Percentiles rank a stretch among this genome's conserved stretches.
Evolutionary conservation across 768 basidiomycete genomes (phyloP).

Genomic region (Boletus insuetus): DNA sequence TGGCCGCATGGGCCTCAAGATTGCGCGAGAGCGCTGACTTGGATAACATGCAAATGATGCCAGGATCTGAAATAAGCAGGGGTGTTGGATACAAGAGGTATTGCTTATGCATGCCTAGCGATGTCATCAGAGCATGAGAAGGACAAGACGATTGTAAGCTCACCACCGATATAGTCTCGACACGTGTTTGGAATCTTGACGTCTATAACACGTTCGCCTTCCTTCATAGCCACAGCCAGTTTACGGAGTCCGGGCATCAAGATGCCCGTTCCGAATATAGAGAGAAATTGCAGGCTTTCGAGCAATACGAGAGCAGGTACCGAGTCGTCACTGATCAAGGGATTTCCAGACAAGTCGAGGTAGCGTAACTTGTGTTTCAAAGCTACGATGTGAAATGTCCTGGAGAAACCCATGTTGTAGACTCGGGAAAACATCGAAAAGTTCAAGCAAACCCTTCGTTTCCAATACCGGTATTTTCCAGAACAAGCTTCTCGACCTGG

Average conservation of each 20-base stretch:
- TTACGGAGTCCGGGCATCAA: slow-evolving; percentile 57
- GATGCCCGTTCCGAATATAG: slow-evolving; percentile 52
- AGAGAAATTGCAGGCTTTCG: slow-evolving; percentile 46
- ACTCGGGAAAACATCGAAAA: neutral
- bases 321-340: slow-evolving; percentile 52
- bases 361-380: slow-evolving; percentile 52
- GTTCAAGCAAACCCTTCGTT: slow-evolving; percentile 54
- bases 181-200: slow-evolving; percentile 50
- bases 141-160: slow-evolving; percentile 13
- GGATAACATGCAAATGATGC: slow-evolving; percentile 42
- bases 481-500: slow-evolving; percentile 42
- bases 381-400: slow-evolving; percentile 55
- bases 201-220: slow-evolving; percentile 37
- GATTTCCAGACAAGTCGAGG: slow-evolving; percentile 53
- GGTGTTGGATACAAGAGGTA: slow-evolving; percentile 48
- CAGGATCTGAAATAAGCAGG: slow-evolving; percentile 49
- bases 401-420: slow-evolving; percentile 24
- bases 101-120: slow-evolving; percentile 42
- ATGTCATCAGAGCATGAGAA: neutral
- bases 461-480: slow-evolving; percentile 54
- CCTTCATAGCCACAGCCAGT: slow-evolving; percentile 38
- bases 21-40: slow-evolving; percentile 51
- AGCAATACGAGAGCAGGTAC: slow-evolving; percentile 53
- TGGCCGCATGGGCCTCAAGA: slow-evolving; percentile 51
- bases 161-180: slow-evolving; percentile 54